Percentiles rank a stretch among this genome's conserved stretches.
Evolutionary conservation across 805 yeast genomes (phyloP).

Genomic region (Saccharomycopsis babjevae): DNA sequence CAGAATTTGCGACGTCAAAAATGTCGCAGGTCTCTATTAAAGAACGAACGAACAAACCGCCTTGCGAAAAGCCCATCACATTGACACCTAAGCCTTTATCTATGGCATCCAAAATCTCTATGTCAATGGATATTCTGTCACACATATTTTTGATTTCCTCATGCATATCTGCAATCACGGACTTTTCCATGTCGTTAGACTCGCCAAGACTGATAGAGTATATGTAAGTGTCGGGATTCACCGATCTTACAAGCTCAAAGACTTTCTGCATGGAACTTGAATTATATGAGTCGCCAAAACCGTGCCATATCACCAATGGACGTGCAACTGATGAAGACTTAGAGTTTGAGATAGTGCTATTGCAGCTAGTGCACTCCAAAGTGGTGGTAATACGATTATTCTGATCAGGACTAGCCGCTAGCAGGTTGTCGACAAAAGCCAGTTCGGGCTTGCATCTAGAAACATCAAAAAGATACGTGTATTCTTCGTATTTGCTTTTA

Average conservation of each 20-base stretch:
- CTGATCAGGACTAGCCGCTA: background rate
- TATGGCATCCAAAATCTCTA: constrained; percentile 29
- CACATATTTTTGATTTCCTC: constrained; percentile 48
- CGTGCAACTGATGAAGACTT: background rate
- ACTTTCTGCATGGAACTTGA: constrained; percentile 47
- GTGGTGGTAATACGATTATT: background rate
- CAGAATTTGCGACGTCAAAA: constrained; percentile 30
- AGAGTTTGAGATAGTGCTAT: background rate
- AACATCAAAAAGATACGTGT: background rate
- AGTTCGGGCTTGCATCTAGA: background rate
- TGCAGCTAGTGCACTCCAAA: background rate
- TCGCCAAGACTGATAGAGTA: constrained; percentile 44
- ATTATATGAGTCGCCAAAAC: constrained; percentile 67
- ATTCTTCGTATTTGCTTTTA: background rate
- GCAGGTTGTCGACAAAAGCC: background rate
- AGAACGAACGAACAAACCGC: constrained; percentile 70
- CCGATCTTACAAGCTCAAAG: constrained; percentile 30
- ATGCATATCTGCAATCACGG: constrained; percentile 51
- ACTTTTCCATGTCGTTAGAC: constrained; percentile 42
- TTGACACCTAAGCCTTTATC: constrained; percentile 41
- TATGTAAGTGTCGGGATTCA: constrained; percentile 40
- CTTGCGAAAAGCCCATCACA: constrained; percentile 75
- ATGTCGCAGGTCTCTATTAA: constrained; percentile 50
- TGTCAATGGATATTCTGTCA: constrained; percentile 35
- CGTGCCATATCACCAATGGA: constrained; percentile 76